Percentiles rank a stretch among this genome's conserved stretches.
Evolutionary conservation across 2,329 filamentous ascomycete genomes (phyloP).

Genomic region (Monilinia vaccinii-corymbosi): DNA sequence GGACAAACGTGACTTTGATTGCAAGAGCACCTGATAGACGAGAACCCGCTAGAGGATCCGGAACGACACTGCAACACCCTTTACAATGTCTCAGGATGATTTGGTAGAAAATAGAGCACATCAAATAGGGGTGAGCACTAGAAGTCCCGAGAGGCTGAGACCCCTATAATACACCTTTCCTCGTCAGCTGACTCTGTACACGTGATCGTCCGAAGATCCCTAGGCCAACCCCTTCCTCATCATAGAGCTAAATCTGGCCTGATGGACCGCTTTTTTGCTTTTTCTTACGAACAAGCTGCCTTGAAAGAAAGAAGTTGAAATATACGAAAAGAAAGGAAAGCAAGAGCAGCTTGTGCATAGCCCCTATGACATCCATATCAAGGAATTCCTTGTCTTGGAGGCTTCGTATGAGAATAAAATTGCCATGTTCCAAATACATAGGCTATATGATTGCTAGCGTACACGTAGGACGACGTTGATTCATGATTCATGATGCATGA

Average conservation of each 20-base stretch:
- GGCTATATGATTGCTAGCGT: neutral
- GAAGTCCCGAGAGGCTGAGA: neutral
- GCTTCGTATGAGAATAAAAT: neutral
- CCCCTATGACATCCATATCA: too few species aligned
- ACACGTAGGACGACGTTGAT: too few species aligned
- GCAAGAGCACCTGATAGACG: too few species aligned
- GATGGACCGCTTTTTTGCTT: neutral
- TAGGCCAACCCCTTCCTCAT: too few species aligned
- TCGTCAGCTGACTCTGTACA: too few species aligned
- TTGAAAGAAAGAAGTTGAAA: neutral
- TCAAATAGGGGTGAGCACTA: neutral
- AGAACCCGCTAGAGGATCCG: too few species aligned
- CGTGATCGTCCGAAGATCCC: too few species aligned
- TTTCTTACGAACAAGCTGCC: neutral
- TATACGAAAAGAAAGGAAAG: neutral
- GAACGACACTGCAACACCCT: too few species aligned
- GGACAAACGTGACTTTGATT: too few species aligned
- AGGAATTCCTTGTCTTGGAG: neutral
- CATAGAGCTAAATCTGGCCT: too few species aligned
- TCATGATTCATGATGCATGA: too few species aligned
- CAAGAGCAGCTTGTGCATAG: neutral
- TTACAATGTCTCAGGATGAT: conserved; percentile 24
- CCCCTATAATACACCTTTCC: too few species aligned
- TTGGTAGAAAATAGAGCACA: conserved; percentile 30
- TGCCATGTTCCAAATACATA: neutral